Evolutionary conservation across 2,329 filamentous ascomycete species (phyloP).

Genomic region (Stachybotrys chlorohalonatus): DNA sequence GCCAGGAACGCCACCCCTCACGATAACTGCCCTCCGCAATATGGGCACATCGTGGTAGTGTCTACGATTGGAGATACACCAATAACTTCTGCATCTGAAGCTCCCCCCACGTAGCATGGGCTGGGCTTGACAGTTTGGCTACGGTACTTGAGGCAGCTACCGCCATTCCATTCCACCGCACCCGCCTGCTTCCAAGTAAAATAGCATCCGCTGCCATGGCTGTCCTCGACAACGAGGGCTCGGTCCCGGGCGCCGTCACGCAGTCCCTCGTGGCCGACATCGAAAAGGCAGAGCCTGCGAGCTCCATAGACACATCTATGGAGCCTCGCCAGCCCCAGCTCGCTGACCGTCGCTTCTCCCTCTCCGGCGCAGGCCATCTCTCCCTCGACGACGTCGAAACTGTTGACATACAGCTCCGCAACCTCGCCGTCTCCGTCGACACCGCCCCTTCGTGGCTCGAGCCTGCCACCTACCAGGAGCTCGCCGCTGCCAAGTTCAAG

Average conservation of each 20-base stretch:
- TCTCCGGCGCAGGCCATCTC: slow-evolving; percentile 25
- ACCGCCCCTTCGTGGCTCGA: slow-evolving; percentile 45
- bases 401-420: slow-evolving; percentile 43
- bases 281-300: slow-evolving; percentile 22
- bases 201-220: background rate
- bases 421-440: slow-evolving; percentile 47
- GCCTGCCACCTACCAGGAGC: slow-evolving; percentile 34
- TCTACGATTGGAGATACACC: too few relatives aligned
- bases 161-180: background rate
- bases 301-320: slow-evolving; percentile 21
- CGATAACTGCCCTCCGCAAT: background rate
- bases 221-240: background rate
- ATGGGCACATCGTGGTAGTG: background rate
- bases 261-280: slow-evolving; percentile 8
- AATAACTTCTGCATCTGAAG: background rate
- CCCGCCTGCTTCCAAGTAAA: background rate
- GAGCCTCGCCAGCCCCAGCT: slow-evolving; percentile 8
- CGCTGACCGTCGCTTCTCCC: slow-evolving; percentile 13
- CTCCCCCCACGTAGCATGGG: background rate
- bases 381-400: slow-evolving; percentile 45
- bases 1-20: too few relatives aligned
- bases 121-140: background rate
- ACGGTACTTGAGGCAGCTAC: background rate
- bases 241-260: background rate
- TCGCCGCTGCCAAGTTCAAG: slow-evolving; percentile 27